Base-by-base conservation (phyloP, 345 rosid species). In the Draba incana region DNA sequence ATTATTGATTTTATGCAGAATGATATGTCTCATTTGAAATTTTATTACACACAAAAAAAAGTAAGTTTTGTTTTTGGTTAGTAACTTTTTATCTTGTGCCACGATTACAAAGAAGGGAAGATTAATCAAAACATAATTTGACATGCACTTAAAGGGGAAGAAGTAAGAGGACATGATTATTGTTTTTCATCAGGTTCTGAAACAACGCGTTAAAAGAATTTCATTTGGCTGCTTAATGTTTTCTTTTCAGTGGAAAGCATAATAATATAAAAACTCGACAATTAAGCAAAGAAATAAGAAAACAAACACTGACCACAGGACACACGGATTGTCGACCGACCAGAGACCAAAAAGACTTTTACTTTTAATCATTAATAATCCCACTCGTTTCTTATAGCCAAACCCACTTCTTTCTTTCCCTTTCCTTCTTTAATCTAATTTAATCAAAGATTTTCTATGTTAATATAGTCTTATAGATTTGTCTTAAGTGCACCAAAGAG, bases 271-370 rank as follows among this genome's bases (percentile, higher is more conserved):
- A 48, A 71, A 58, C 62, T 58, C 62, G 38, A 43, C 66, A 67
- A 51, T 12, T 11, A 42, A 66, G 67, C 62, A 8, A 30, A 37
- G 8, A 57, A 79, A 84, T 79, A 75, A 78, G 79, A 79, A 77
- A 82, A 79, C 82, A 79, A 81, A 82, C 83, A 85, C 84, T 81
- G 85, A 84, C 76, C 82, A 81, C 89, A 80, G 85, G 81, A 84
- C 85, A 77, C 96, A 82, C 89, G 86, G 81, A 83, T 88, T 87
- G 96, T 88, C 99, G 88, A 88, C 92, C 91, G 90, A 93, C 97
- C 98, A 85, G 86, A 85, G 80, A 72, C 92, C 86, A 69, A 78
- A 85, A 90, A 81, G 87, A 79, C 84, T 59, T 85, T 85, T 58
- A 82, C 75, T 80, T 69, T 77, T 82, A 82, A 84, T 84, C 84